These are phyloP conservation scores for Epicoccum nigrum DNA, from an alignment of 2,329 filamentous ascomycete genomes.

Conservation along the genomic window DNA sequence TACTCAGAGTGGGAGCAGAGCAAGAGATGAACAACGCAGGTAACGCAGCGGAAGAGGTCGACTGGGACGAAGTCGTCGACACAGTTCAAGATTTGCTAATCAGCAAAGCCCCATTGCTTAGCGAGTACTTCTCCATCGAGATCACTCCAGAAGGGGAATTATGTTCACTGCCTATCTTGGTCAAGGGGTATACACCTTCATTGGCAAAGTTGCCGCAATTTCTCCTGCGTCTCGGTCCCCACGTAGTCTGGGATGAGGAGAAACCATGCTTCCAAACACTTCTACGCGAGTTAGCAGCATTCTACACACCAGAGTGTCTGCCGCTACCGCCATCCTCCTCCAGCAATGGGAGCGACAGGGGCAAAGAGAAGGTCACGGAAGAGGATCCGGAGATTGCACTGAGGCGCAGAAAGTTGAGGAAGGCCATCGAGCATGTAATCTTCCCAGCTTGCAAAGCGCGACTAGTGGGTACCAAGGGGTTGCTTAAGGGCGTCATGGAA, in stretches of 20 bases:
- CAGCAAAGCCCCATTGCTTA: constrained; percentile 80
- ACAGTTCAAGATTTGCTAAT: constrained; percentile 72
- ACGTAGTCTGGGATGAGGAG: constrained; percentile 86
- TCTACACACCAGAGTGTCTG: constrained; percentile 87
- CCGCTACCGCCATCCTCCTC: constrained; percentile 55
- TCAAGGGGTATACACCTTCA: constrained; percentile 87
- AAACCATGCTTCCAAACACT: constrained; percentile 85
- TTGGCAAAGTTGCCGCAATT: constrained; percentile 89
- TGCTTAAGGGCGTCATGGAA: constrained; percentile 82
- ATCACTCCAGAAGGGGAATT: constrained; percentile 80
- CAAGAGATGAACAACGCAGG: constrained; percentile 65
- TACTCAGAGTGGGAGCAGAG: constrained; percentile 76
- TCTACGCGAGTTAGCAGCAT: constrained; percentile 82
- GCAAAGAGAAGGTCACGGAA: constrained; percentile 26
- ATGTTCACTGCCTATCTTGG: constrained; percentile 77
- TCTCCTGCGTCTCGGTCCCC: constrained; percentile 83
- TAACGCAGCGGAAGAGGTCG: constrained; percentile 59
- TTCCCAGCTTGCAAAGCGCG: constrained; percentile 88
- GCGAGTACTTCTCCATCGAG: constrained; percentile 89
- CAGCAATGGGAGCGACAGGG: constrained; percentile 50
- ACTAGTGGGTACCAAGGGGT: constrained; percentile 77
- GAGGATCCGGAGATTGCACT: constrained; percentile 51
- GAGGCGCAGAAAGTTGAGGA: constrained; percentile 72
- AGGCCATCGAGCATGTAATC: constrained; percentile 80
- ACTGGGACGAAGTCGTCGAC: constrained; percentile 69